phyloP scores from a whole-genome alignment of 768 basidiomycete species.

The Calocera cornea region DNA sequence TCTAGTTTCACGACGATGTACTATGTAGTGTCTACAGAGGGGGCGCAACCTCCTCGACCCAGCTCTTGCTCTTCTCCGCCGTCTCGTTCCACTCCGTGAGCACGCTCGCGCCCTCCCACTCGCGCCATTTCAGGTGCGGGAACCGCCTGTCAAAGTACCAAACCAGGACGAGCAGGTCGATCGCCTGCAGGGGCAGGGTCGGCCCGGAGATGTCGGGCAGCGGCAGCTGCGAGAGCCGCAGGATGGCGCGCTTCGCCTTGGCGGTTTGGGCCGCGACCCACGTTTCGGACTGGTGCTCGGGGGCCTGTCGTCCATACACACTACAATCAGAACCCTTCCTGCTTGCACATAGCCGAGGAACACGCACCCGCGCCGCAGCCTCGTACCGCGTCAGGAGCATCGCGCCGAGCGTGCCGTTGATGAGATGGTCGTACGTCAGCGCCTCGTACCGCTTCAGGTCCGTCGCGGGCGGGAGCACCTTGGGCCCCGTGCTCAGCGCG shows the following conservation, averaged over 20 bases:
- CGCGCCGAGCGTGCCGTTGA: not conserved
- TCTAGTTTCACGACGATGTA: not conserved
- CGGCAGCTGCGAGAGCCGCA: not conserved
- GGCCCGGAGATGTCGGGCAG: not conserved
- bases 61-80: not conserved
- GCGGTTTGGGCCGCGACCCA: not conserved
- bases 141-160: not conserved
- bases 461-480: not conserved
- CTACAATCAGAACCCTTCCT: not conserved
- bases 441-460: not conserved
- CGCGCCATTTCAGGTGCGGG: not conserved
- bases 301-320: not conserved
- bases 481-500: not conserved
- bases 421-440: not conserved
- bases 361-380: not conserved
- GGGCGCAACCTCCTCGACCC: not conserved
- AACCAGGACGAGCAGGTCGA: not conserved
- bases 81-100: not conserved
- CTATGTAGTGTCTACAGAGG: not conserved
- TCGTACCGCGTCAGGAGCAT: not conserved
- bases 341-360: not conserved
- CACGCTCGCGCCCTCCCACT: not conserved
- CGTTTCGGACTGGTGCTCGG: not conserved
- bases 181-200: not conserved
- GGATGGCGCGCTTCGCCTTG: not conserved